Evolutionary conservation across 345 rosid species (phyloP), one percentile per base, ranked within the genome.

Genomic region (Melastoma malabathricum): DNA sequence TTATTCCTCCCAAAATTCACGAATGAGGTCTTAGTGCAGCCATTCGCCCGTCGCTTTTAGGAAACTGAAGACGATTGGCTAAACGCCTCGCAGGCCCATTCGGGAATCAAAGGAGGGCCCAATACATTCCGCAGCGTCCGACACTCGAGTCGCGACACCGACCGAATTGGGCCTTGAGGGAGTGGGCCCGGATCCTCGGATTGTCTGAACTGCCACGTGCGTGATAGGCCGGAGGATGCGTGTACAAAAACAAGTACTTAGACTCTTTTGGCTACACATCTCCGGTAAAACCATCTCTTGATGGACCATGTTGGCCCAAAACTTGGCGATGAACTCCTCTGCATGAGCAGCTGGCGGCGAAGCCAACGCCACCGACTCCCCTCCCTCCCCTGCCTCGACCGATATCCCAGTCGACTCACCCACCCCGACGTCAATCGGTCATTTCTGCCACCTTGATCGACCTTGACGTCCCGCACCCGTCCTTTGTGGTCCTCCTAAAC

Each of bases 341-440:
- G 97, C 74, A 77, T 64, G 39, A 59, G 73, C n/a, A n/a, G n/a
- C n/a, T n/a, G n/a, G n/a, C 6, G 81, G 82, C 18, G 84, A 74
- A 29, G 70, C 68, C 59, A 74, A 20, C 2, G 59, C 74, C 45
- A 68, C 25, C 58, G 43, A 12, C 48, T 50, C 39, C 5, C 55
- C 54, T 20, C 15, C 39, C 8, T 31, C 23, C 3, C 1, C 48
- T 47, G 44, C 13, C 17, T 27, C 19, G 6, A 0, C 16, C 2
- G 8, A 38, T 23, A 6, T 38, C 3, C 39, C 48, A 8, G 2
- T 8, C 13, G 16, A 44, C 16, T 18, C 48, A 5, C 25, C 19
- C n/a, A 18, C 46, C 25, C 25, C 4, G 1, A 46, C 27, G 14
- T 19, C 18, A 4, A 2, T n/a, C 44, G 4, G 29, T 14, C 0